Base-by-base conservation (phyloP, 2,329 filamentous ascomycete genomes). In the Colletotrichum sojae region DNA sequence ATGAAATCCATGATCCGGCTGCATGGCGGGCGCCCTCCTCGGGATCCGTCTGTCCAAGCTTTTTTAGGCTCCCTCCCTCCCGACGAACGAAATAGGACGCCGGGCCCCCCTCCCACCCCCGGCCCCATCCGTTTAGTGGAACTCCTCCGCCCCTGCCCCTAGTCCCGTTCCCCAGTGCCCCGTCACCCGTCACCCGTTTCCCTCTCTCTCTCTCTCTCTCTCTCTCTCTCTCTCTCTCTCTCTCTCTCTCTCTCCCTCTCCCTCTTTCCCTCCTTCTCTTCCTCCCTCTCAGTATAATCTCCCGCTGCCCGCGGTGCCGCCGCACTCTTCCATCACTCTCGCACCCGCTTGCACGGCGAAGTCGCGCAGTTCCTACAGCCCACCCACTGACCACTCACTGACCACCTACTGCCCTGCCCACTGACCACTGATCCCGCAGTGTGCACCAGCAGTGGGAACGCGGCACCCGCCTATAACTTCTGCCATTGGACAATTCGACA, bases 41-140 rank as follows among this genome's bases (percentile, higher is more conserved):
- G 66, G 54, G 49, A 56, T 69, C 66, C 66, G 62, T 69, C 25
- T 48, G 55, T 46, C 66, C 62, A 69, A 66, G 66, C 61, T 69
- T 69, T 36, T 66, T 60, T 46, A 69, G 55, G 49, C 66, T 66
- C 62, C 55, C 51, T 60, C 55, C 54, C 65, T 58, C 31, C 55
- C 48, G 48, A 59, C 55, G 45, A 66, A 66, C 40, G 43, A 66
- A 60, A 43, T 43, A 56, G 45, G 49, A 40, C 43, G 43, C 49
- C 62, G 48, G 61, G 66, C 39, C 61, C 65, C 54, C 54, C 64
- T 65, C 55, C 61, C 66, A 69, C 66, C 54, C 65, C 66, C 61
- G 54, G 60, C 66, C 53, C 61, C 61, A 69, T 65, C 54, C 54
- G 54, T 65, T 58, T 51, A 69, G 66, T 69, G 61, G 66, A 59